These are phyloP conservation scores for Colletotrichum higginsianum DNA, from an alignment of 2,329 filamentous ascomycete genomes.

Conservation along the genomic window DNA sequence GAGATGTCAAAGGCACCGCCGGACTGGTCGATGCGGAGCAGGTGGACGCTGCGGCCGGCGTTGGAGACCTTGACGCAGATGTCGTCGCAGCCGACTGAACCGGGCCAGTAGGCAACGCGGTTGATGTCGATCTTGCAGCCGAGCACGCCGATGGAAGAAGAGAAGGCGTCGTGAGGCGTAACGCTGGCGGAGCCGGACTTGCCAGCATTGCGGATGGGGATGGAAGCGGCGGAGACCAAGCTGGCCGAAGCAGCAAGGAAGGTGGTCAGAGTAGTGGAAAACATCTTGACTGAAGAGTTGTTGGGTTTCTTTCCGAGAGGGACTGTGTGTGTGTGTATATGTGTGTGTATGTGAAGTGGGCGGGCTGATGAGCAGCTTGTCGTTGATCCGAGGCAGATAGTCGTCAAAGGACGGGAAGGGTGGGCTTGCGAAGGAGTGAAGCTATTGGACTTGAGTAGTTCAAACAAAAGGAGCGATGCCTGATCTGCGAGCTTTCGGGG, in stretches of 20 bases:
- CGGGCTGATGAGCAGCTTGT: slow-evolving; percentile 16
- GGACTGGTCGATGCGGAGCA: slow-evolving; percentile 72
- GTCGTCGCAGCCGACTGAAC: slow-evolving; percentile 66
- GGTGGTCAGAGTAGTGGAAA: slow-evolving; percentile 49
- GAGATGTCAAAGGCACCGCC: slow-evolving; percentile 71
- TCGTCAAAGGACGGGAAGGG: slow-evolving; percentile 27
- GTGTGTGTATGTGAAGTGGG: background rate
- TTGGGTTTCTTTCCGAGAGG: slow-evolving; percentile 12
- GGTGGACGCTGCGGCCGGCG: slow-evolving; percentile 65
- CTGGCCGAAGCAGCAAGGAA: slow-evolving; percentile 49
- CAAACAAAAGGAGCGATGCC: slow-evolving; percentile 39
- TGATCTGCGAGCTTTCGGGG: slow-evolving; percentile 40
- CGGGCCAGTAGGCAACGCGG: slow-evolving; percentile 74
- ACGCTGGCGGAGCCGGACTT: slow-evolving; percentile 52
- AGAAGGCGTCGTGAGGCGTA: slow-evolving; percentile 71
- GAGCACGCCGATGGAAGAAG: slow-evolving; percentile 70
- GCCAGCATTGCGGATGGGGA: slow-evolving; percentile 43
- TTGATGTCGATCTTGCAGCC: slow-evolving; percentile 74
- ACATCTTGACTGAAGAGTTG: slow-evolving; percentile 43
- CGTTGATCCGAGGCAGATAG: slow-evolving; percentile 12
- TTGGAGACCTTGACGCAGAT: slow-evolving; percentile 70
- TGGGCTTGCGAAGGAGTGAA: slow-evolving; percentile 40
- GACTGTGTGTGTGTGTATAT: background rate
- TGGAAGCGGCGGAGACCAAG: slow-evolving; percentile 47
- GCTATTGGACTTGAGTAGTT: slow-evolving; percentile 23